Percentiles rank a stretch among this genome's conserved stretches.
phyloP scores from a whole-genome alignment of 345 rosid species.

The Citrus medica region DNA sequence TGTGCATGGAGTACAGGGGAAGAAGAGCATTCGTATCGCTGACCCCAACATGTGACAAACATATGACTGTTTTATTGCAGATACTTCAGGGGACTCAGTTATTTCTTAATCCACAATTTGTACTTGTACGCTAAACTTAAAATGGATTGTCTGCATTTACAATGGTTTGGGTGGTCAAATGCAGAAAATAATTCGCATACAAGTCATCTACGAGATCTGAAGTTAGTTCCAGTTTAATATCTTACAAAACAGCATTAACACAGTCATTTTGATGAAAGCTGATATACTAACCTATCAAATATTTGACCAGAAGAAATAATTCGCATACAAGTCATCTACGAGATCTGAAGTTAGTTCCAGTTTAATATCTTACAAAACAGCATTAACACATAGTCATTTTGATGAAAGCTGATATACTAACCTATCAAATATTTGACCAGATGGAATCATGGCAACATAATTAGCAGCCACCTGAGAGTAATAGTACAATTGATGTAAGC shows the following conservation, averaged over 20 bases:
- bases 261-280: too few relatives aligned
- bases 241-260: not conserved
- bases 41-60: not conserved
- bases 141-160: not conserved
- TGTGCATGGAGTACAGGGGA: not conserved
- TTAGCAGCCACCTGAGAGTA: conserved; percentile 80
- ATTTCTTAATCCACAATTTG: too few relatives aligned
- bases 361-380: not conserved
- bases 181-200: not conserved
- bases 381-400: not conserved
- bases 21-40: not conserved
- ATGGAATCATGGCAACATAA: conserved; percentile 94
- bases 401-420: conserved; percentile 8
- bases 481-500: not conserved
- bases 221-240: not conserved
- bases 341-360: not conserved
- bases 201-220: not conserved
- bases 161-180: not conserved
- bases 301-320: too few relatives aligned
- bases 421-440: conserved; percentile 95
- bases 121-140: not conserved
- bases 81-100: not conserved
- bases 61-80: not conserved
- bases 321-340: not conserved
- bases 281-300: too few relatives aligned